A percentile compares a stretch with the other conserved stretches of the same genome.
Conservation (phyloP, 192 early-diverging fungal genomes). For the Coemansia asiatica region DNA sequence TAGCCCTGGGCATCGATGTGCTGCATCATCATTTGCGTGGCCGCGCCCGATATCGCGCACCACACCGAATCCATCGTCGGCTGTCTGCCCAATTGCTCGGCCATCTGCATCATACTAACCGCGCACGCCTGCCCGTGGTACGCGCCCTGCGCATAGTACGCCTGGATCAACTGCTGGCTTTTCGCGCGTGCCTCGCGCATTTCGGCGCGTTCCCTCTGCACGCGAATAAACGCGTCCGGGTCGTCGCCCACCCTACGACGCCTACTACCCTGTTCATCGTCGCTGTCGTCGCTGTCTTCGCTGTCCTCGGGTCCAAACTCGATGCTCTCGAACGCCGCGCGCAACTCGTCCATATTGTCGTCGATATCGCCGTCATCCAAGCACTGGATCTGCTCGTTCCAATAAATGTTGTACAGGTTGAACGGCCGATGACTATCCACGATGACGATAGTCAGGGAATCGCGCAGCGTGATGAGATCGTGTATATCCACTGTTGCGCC, state of each 20-base stretch:
- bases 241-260: conserved; percentile 24
- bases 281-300: neutral
- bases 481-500: conserved; percentile 76
- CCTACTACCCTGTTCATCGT: neutral
- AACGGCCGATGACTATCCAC: conserved; percentile 88
- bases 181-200: conserved; percentile 35
- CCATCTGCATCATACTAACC: conserved; percentile 70
- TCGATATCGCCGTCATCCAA: conserved; percentile 77
- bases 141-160: conserved; percentile 81
- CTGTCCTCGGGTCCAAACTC: conserved; percentile 9
- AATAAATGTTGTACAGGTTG: conserved; percentile 79
- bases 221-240: conserved; percentile 53
- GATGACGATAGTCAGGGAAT: conserved; percentile 69
- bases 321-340: neutral
- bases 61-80: conserved; percentile 72
- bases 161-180: conserved; percentile 58
- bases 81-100: conserved; percentile 69
- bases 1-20: conserved; percentile 72
- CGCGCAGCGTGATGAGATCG: conserved; percentile 60
- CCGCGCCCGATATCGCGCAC: conserved; percentile 82
- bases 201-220: conserved; percentile 37
- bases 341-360: neutral
- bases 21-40: conserved; percentile 76
- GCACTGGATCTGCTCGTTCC: conserved; percentile 74
- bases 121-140: conserved; percentile 77